These are phyloP conservation scores for Xanthoceras sorbifolium DNA, from an alignment of 345 rosid species.

Conservation along the genomic window DNA sequence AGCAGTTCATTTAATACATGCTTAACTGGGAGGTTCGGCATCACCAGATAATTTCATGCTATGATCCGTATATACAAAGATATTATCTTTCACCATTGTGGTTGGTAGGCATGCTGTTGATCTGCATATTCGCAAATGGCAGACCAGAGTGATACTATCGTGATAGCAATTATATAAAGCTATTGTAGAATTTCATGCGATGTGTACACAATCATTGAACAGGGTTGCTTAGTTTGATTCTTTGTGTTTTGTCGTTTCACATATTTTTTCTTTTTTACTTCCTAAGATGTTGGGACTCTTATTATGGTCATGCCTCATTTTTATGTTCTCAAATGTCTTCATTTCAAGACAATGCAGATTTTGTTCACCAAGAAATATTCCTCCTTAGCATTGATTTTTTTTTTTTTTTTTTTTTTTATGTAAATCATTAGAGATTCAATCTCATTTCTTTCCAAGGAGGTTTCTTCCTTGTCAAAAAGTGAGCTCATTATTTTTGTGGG, in stretches of 20 bases:
- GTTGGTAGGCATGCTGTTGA: constrained; percentile 9
- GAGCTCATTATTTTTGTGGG: too few species aligned
- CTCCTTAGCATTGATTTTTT: background rate
- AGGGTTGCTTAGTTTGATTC: constrained; percentile 4
- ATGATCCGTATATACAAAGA: constrained; percentile 19
- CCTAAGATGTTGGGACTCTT: constrained; percentile 4
- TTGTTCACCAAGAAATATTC: background rate
- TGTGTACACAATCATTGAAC: constrained; percentile 19
- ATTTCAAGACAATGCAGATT: background rate
- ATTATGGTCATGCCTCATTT: background rate
- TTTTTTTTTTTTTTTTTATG: background rate
- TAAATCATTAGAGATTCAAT: background rate
- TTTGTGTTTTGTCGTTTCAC: background rate
- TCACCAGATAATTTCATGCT: constrained; percentile 18
- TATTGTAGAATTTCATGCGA: constrained; percentile 23
- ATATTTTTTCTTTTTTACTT: background rate
- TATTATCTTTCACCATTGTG: background rate
- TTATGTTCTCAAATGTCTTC: background rate
- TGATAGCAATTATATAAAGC: constrained; percentile 9
- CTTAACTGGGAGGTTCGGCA: constrained; percentile 18
- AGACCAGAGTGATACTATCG: background rate
- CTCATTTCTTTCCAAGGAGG: too few species aligned
- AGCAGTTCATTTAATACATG: constrained; percentile 18
- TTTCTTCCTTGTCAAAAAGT: too few species aligned
- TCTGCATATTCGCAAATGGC: constrained; percentile 11